Base-by-base conservation (phyloP, 768 basidiomycete genomes). In the Termitomyces titanicus region DNA sequence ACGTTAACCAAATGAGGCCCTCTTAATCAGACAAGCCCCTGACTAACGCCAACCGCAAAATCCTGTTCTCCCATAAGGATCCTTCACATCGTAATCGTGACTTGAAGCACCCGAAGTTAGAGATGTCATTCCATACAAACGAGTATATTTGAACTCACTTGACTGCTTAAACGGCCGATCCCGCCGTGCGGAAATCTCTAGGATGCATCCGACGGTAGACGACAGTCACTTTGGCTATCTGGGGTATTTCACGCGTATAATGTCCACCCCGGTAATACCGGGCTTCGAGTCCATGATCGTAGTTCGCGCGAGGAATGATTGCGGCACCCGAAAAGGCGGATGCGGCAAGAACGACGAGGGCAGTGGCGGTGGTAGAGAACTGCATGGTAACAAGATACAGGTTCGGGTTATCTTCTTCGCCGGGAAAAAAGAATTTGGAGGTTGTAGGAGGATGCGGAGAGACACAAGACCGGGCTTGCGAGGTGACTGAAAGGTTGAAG, bases 381-480 rank as follows among this genome's bases (percentile, higher is more conserved):
- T 66, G 70, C 70, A 72, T 69, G 49, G 40, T 66, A 62, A 55
- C n/a, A 39, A 48, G 38, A 39, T 17, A 48, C 17, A 42, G 31
- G n/a, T 18, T 37, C 5, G 12, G 53, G 20, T 29, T 24, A 47
- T 60, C 55, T 60, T 57, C 60, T 67, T 65, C 66, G 55, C 64
- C 59, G 53, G 65, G 65, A 70, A 64, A 64, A 63, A 56, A 61
- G 47, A 39, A 49, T 48, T 37, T 49, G 54, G 44, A 57, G 54
- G 45, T 34, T 44, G 42, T 48, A 42, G 47, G 45, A 53, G 48
- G 47, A 49, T 39, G 42, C 54, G 60, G 64, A 62, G 53, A 55
- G 24, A 64, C 66, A 72, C 68, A 69, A 73, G 69, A 66, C 65
- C 66, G 53, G 64, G 70, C 71, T 71, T 65, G 69, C 66, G 66